A percentile compares a stretch with the other conserved stretches of the same genome.
These are phyloP conservation scores for Calvatia gigantea DNA, from an alignment of 768 basidiomycete genomes.

Conservation along the genomic window DNA sequence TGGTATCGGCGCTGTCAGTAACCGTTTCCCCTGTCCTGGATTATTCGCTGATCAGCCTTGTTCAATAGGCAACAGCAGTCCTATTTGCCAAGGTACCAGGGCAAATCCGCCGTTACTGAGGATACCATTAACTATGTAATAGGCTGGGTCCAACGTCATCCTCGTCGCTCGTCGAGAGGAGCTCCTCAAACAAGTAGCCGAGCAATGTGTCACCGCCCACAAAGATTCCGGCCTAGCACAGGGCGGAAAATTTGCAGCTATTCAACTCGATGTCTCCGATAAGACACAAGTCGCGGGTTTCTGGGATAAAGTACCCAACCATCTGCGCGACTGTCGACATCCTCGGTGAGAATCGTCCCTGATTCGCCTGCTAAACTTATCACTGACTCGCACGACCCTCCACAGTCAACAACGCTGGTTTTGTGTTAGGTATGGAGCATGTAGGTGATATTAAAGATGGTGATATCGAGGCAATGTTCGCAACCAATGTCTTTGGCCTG, in stretches of 20 bases:
- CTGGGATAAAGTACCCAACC: slow-evolving; percentile 66
- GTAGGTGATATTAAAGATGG: slow-evolving; percentile 77
- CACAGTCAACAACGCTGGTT: slow-evolving; percentile 75
- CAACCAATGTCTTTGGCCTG: slow-evolving; percentile 80
- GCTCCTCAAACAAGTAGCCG: slow-evolving; percentile 64
- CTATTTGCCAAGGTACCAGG: slow-evolving; percentile 77
- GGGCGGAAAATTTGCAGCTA: slow-evolving; percentile 72
- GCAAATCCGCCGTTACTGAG: background rate
- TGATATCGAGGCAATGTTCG: slow-evolving; percentile 82
- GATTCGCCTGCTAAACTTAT: background rate
- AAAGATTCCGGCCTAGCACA: slow-evolving; percentile 65
- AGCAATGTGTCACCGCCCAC: slow-evolving; percentile 66
- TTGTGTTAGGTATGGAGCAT: slow-evolving; percentile 82
- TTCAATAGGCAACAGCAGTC: slow-evolving; percentile 71
- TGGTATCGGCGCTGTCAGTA: slow-evolving; percentile 85
- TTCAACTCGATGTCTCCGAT: slow-evolving; percentile 81
- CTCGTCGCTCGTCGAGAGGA: slow-evolving; percentile 79
- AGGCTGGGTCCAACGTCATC: slow-evolving; percentile 88
- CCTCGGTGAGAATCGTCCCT: slow-evolving; percentile 53
- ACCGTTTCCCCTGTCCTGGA: background rate
- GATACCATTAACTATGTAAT: background rate
- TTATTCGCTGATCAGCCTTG: background rate
- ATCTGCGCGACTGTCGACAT: slow-evolving; percentile 77
- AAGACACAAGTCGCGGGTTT: slow-evolving; percentile 65
- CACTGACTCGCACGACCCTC: background rate